These are phyloP conservation scores for Colletotrichum incanum DNA, from an alignment of 2,329 filamentous ascomycete genomes.

Conservation along the genomic window DNA sequence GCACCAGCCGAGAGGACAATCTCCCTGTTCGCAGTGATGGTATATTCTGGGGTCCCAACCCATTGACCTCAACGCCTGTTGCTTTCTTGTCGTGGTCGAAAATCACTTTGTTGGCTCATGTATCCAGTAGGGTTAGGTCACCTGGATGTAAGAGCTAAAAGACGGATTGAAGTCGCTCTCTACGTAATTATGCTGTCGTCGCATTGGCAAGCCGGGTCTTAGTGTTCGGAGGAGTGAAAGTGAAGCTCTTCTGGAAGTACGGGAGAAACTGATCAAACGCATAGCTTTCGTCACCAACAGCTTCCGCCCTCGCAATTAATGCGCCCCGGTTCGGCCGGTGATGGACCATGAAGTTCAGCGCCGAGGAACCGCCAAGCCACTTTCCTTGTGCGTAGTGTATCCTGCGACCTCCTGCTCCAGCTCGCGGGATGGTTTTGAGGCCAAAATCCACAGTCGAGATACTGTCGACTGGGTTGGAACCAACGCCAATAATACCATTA, in stretches of 20 bases:
- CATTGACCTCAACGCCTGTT: slow-evolving; percentile 56
- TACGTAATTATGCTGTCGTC: slow-evolving; percentile 46
- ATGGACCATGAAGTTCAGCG: slow-evolving; percentile 49
- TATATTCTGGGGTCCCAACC: slow-evolving; percentile 36
- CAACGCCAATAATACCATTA: slow-evolving; percentile 46
- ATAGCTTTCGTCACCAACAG: slow-evolving; percentile 50
- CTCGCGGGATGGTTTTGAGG: slow-evolving; percentile 46
- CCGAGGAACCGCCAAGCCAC: slow-evolving; percentile 50
- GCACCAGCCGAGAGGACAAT: slow-evolving; percentile 30
- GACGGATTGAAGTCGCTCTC: slow-evolving; percentile 17
- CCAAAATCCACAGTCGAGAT: slow-evolving; percentile 50
- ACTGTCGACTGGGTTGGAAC: slow-evolving; percentile 45
- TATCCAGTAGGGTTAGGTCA: slow-evolving; percentile 46
- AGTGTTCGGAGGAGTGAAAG: slow-evolving; percentile 51
- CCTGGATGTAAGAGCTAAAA: slow-evolving; percentile 47
- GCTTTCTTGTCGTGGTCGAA: slow-evolving; percentile 59
- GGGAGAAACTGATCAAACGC: slow-evolving; percentile 50
- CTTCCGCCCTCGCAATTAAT: slow-evolving; percentile 51
- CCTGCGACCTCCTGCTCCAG: slow-evolving; percentile 46
- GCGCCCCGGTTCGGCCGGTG: slow-evolving; percentile 46
- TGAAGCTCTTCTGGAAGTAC: slow-evolving; percentile 51
- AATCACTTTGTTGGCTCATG: slow-evolving; percentile 61
- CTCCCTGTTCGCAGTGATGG: slow-evolving; percentile 34
- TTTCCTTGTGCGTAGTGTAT: slow-evolving; percentile 57
- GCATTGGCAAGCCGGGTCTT: slow-evolving; percentile 42